Evolutionary conservation across 148 eudicot species (phyloP).

Genomic region (Nepenthes mirabilis): DNA sequence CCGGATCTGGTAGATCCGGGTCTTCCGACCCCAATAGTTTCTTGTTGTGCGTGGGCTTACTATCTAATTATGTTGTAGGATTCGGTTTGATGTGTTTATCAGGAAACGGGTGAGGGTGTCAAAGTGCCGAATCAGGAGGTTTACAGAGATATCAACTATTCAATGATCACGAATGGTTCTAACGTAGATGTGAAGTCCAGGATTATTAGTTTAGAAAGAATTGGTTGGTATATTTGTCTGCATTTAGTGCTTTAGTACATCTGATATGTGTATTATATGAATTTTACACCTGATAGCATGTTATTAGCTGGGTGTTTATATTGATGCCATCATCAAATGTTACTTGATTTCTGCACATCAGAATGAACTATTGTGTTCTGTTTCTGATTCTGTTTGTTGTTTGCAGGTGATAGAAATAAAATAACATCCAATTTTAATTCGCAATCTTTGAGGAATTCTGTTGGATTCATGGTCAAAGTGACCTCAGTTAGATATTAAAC

Average conservation of each 20-base stretch:
- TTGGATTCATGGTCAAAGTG: no score
- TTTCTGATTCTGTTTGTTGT: no score
- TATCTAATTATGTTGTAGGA: constrained; percentile 6
- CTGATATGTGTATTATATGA: constrained; percentile 3
- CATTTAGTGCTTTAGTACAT: not conserved
- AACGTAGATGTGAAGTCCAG: constrained; percentile 13
- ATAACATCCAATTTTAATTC: no score
- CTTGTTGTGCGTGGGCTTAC: constrained; percentile 3
- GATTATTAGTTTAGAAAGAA: constrained; percentile 11
- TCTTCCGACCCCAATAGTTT: no score
- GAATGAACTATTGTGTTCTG: no score
- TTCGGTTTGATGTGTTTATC: not conserved
- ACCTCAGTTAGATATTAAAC: no score
- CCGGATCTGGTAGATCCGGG: no score
- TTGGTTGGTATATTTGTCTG: constrained; percentile 30
- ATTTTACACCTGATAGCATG: constrained; percentile 4
- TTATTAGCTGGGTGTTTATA: no score
- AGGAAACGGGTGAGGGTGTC: constrained; percentile 45
- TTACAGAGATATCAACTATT: constrained; percentile 48
- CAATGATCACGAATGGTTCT: constrained; percentile 20
- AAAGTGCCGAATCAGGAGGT: constrained; percentile 57
- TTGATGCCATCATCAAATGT: no score
- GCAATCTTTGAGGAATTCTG: no score
- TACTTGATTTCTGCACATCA: no score
- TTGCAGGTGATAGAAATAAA: no score